phyloP scores from a whole-genome alignment of 441 rosid species.

The Theobroma grandiflorum region DNA sequence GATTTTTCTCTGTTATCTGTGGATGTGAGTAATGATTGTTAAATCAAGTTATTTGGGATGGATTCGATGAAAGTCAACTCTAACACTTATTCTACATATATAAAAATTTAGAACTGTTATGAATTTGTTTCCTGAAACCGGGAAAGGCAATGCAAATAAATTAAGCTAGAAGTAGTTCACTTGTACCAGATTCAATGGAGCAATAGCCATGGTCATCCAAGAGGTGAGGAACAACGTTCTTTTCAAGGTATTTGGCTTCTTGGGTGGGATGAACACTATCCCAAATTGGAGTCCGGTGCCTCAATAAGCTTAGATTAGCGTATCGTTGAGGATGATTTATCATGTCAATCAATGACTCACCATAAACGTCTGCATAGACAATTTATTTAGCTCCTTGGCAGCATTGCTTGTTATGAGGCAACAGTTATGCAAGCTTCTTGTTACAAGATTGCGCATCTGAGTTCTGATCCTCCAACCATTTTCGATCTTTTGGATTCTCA shows the following conservation, averaged over 20 bases:
- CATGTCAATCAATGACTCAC: slow-evolving; percentile 50
- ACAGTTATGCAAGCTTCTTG: slow-evolving; percentile 47
- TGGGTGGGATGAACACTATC: slow-evolving; percentile 57
- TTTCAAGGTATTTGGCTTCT: slow-evolving; percentile 42
- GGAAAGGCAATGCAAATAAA: background rate
- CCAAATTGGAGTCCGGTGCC: slow-evolving; percentile 47
- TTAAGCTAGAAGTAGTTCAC: background rate
- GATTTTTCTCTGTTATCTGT: too few species aligned
- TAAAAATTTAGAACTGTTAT: background rate
- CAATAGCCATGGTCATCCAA: background rate
- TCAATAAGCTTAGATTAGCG: slow-evolving; percentile 55
- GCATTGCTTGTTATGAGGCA: slow-evolving; percentile 42
- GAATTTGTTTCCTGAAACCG: background rate
- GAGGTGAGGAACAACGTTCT: background rate
- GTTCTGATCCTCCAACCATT: slow-evolving; percentile 56
- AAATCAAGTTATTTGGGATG: background rate
- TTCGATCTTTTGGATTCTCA: slow-evolving; percentile 23
- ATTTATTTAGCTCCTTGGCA: slow-evolving; percentile 49
- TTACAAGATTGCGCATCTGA: slow-evolving; percentile 53
- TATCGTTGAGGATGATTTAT: slow-evolving; percentile 48
- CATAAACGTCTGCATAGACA: slow-evolving; percentile 49
- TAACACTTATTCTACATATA: background rate
- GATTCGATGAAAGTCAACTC: background rate
- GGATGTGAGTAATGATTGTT: too few species aligned
- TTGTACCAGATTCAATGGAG: background rate